Base-by-base conservation (phyloP, 73 alveolate species). In the Paramecium pentaurelia region DNA sequence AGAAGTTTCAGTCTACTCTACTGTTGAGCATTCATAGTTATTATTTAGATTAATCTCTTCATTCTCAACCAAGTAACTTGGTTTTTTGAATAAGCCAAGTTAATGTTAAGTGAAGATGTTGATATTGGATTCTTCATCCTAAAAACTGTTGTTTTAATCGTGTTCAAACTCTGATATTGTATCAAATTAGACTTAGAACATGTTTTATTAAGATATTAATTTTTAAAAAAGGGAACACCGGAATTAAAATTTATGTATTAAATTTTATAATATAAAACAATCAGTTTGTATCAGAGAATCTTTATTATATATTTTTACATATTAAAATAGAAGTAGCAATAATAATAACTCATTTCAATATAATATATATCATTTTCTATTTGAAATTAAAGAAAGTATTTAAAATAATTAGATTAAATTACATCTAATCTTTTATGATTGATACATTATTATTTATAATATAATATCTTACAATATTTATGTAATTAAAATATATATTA, bases 161-260 rank as follows among this genome's bases (percentile, higher is more conserved):
- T 60, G 77, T 60, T 60, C 77, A 10, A 27, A 60, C 44, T 25
- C 36, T 10, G 16, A 27, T 4, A 30, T 25, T 60, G 16, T 5
- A 60, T 60, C 77, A 20, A 5, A 60, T 27, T 30, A 25, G 36
- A 30, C 36, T 60, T 60, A 11, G n/a, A 27, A 30, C 77, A 60
- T 60, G 73, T 60, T 25, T 60, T 60, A 60, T 60, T 60, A 60
- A 60, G 77, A 60, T 60, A 60, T 60, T 60, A 60, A 60, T 60
- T 60, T 60, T 60, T 60, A 60, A 60, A 60, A 60, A 60, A 60
- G 77, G 77, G 77, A 12, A 60, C 77, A 20, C 77, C 77, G 77
- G 77, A 60, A 60, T 60, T 60, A 60, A 60, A 60, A 27, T 60
- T 60, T 60, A 60, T 60, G 40, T 60, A 60, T 25, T 60, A 60